Evolutionary conservation across 129 eudicot genomes (phyloP).

Genomic region (Erigeron canadensis): DNA sequence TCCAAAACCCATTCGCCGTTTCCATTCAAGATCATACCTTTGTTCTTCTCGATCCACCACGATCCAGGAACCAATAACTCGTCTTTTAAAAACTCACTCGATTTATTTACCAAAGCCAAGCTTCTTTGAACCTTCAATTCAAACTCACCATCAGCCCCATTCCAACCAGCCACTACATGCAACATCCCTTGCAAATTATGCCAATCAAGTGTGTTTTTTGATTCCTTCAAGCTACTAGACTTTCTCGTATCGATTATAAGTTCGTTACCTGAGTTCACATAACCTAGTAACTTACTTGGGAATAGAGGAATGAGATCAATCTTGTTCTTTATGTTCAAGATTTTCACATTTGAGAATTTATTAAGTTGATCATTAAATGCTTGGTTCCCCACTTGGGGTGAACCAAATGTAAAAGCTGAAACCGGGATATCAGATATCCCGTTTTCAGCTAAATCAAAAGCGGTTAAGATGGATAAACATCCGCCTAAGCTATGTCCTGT

Average conservation of each 20-base stretch:
- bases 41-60: slow-evolving; percentile 97
- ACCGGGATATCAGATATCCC: slow-evolving; percentile 62
- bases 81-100: slow-evolving; percentile 69
- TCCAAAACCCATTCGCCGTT: slow-evolving; percentile 76
- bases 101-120: slow-evolving; percentile 81
- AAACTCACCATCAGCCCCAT: slow-evolving; percentile 60
- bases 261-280: slow-evolving; percentile 52
- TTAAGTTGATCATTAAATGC: slow-evolving; percentile 57
- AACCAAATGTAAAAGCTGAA: slow-evolving; percentile 71
- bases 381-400: slow-evolving; percentile 80
- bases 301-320: slow-evolving; percentile 76
- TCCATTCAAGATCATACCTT: slow-evolving; percentile 62
- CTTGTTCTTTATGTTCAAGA: slow-evolving; percentile 63
- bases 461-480: slow-evolving; percentile 53
- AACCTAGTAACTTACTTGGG: slow-evolving; percentile 65
- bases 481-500: slow-evolving; percentile 92
- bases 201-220: slow-evolving; percentile 64
- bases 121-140: slow-evolving; percentile 62
- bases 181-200: slow-evolving; percentile 88
- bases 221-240: slow-evolving; percentile 55
- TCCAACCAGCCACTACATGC: slow-evolving; percentile 88
- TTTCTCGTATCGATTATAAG: slow-evolving; percentile 72
- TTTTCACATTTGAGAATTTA: slow-evolving; percentile 50
- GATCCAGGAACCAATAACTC: slow-evolving; percentile 77
- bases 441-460: slow-evolving; percentile 76